These are phyloP conservation scores for Sarocladium kiliense DNA, from an alignment of 2,329 filamentous ascomycete species.

Conservation along the genomic window DNA sequence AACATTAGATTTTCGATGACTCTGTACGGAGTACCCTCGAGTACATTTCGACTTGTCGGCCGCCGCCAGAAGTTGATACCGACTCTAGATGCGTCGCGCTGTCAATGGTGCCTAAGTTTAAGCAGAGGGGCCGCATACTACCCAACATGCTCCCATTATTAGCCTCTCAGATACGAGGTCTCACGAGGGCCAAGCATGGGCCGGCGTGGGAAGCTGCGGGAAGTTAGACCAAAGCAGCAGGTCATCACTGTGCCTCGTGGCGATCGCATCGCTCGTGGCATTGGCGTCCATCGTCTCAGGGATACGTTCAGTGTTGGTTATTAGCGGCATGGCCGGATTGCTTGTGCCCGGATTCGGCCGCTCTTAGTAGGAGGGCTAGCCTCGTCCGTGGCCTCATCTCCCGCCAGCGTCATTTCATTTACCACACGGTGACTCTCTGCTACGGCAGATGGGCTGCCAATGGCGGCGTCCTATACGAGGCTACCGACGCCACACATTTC, in stretches of 20 bases:
- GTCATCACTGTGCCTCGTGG: neutral
- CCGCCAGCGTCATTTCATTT: neutral
- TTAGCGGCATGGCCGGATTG: neutral
- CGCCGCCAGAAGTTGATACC: too few relatives aligned
- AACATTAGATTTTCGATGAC: too few relatives aligned
- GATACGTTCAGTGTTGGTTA: neutral
- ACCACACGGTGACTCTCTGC: neutral
- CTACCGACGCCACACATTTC: neutral
- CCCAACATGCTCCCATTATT: too few relatives aligned
- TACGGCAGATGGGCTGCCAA: neutral
- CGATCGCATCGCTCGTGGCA: neutral
- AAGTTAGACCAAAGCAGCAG: neutral
- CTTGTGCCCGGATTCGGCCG: neutral
- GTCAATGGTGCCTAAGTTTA: too few relatives aligned
- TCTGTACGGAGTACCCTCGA: too few relatives aligned
- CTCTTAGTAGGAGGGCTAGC: neutral
- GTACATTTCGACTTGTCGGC: too few relatives aligned
- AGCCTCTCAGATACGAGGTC: too few relatives aligned
- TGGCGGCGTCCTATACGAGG: neutral
- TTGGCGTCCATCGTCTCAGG: neutral
- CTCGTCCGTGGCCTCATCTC: constrained; percentile 1
- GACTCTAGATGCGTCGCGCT: too few relatives aligned
- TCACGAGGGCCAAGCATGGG: too few relatives aligned
- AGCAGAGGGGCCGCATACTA: too few relatives aligned
- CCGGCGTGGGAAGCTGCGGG: too few relatives aligned